These are phyloP conservation scores for Wickerhamiella domercqiae DNA, from an alignment of 805 yeast genomes.

Conservation along the genomic window DNA sequence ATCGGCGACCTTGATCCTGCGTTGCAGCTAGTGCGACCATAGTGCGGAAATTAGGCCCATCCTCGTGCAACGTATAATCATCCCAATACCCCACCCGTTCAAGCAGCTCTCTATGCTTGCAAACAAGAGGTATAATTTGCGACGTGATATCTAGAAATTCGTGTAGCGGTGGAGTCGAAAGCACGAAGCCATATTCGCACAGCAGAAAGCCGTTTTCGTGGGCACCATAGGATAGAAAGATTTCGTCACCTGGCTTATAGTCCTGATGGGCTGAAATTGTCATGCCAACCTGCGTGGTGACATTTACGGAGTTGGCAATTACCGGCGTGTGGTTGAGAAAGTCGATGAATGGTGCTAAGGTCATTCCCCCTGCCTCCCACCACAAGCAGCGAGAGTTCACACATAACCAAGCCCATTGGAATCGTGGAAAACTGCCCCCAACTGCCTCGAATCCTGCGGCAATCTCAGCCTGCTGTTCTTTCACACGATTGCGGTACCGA, in stretches of 20 bases:
- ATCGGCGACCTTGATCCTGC: slow-evolving; percentile 2
- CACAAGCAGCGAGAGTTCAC: slow-evolving; percentile 86
- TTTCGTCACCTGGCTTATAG: slow-evolving; percentile 35
- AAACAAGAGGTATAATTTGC: slow-evolving; percentile 26
- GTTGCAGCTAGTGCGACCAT: slow-evolving; percentile 51
- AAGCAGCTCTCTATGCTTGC: slow-evolving; percentile 30
- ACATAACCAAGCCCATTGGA: slow-evolving; percentile 67
- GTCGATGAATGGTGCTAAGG: slow-evolving; percentile 86
- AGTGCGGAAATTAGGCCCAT: slow-evolving; percentile 39
- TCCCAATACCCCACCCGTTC: slow-evolving; percentile 44
- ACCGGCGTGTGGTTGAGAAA: slow-evolving; percentile 54
- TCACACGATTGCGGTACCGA: slow-evolving; percentile 10
- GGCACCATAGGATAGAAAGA: slow-evolving; percentile 70
- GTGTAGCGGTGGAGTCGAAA: slow-evolving; percentile 36
- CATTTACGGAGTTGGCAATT: slow-evolving; percentile 12
- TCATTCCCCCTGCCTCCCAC: slow-evolving; percentile 54
- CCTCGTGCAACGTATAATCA: slow-evolving; percentile 48
- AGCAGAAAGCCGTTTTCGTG: slow-evolving; percentile 71
- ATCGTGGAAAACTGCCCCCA: slow-evolving; percentile 15
- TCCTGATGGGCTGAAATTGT: slow-evolving; percentile 30
- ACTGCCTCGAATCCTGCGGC: background rate
- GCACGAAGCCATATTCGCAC: slow-evolving; percentile 74
- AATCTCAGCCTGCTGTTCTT: slow-evolving; percentile 11
- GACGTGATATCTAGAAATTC: slow-evolving; percentile 51
- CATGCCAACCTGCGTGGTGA: slow-evolving; percentile 32